Evolutionary conservation across 75 land plant genomes (phyloP).

Genomic region (Pseudotsuga menziesii): DNA sequence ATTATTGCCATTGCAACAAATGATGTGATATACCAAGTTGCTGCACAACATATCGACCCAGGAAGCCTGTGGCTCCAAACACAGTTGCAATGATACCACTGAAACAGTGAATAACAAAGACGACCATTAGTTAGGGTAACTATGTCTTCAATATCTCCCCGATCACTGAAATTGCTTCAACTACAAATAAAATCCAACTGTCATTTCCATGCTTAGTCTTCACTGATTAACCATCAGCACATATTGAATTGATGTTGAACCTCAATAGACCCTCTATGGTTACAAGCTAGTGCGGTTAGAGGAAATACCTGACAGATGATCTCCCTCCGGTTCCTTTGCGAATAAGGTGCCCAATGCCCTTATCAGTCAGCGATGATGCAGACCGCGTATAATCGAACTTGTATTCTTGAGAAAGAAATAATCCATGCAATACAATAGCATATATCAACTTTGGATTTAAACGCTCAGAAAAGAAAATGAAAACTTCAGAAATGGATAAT

Average conservation of each 20-base stretch:
- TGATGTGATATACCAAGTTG: conserved; percentile 65
- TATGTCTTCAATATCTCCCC: not conserved
- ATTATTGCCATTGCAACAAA: not conserved
- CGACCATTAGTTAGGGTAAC: not conserved
- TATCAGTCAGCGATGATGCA: conserved; percentile 53
- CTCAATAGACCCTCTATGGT: no score
- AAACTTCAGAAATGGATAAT: not conserved
- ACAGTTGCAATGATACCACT: conserved; percentile 95
- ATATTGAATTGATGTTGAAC: no score
- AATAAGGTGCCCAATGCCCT: conserved; percentile 52
- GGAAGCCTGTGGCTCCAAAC: conserved; percentile 96
- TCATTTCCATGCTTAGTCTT: not conserved
- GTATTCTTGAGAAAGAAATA: conserved; percentile 16
- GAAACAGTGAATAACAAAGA: conserved; percentile 10
- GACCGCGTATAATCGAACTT: conserved; percentile 34
- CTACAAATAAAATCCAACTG: not conserved
- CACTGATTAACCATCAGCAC: no score
- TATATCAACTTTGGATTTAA: not conserved
- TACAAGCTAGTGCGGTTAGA: not conserved
- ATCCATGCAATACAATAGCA: not conserved
- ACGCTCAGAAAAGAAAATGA: not conserved
- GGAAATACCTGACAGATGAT: conserved; percentile 83
- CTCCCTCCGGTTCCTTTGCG: conserved; percentile 95
- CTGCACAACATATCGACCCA: conserved; percentile 94
- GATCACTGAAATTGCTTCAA: not conserved